Percentiles rank a stretch among this genome's conserved stretches.
phyloP scores from a whole-genome alignment of 371 early-diverging fungal species.

The Choanephora cucurbitarum region DNA sequence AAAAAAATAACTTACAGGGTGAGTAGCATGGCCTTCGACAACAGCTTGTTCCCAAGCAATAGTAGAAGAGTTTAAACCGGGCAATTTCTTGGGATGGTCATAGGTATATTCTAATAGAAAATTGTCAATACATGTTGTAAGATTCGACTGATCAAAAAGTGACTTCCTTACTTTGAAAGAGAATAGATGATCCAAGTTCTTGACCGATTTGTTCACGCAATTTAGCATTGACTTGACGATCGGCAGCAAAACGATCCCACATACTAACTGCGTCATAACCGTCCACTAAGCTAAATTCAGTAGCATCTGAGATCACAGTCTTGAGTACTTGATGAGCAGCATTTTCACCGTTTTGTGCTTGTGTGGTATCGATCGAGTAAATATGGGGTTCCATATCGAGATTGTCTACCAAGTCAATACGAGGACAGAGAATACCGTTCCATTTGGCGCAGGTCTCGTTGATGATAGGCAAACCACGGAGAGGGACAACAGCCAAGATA shows the following conservation, averaged over 20 bases:
- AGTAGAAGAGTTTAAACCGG: constrained; percentile 45
- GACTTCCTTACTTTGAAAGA: constrained; percentile 44
- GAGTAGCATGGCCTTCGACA: constrained; percentile 79
- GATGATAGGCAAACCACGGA: constrained; percentile 44
- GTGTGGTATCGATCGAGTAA: constrained; percentile 15
- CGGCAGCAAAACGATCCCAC: constrained; percentile 41
- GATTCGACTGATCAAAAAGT: no score
- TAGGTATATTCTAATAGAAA: constrained; percentile 57
- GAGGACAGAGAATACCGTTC: constrained; percentile 35
- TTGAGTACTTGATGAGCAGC: constrained; percentile 8
- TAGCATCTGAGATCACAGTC: constrained; percentile 3
- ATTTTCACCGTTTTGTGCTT: not conserved
- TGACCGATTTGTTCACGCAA: constrained; percentile 38
- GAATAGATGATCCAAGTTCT: constrained; percentile 45
- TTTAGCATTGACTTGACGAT: constrained; percentile 31
- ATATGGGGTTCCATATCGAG: constrained; percentile 51
- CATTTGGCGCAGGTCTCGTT: constrained; percentile 5
- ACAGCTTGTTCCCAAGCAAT: constrained; percentile 78
- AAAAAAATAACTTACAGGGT: constrained; percentile 57
- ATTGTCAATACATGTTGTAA: no score
- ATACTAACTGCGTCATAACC: constrained; percentile 40
- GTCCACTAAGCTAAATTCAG: constrained; percentile 24
- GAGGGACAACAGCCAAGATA: constrained; percentile 43
- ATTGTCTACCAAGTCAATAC: constrained; percentile 41
- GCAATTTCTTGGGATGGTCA: constrained; percentile 50